Percentiles rank a stretch among this genome's conserved stretches.
Evolutionary conservation across 2,329 filamentous ascomycete species (phyloP).

Genomic region (Nemania sp.): DNA sequence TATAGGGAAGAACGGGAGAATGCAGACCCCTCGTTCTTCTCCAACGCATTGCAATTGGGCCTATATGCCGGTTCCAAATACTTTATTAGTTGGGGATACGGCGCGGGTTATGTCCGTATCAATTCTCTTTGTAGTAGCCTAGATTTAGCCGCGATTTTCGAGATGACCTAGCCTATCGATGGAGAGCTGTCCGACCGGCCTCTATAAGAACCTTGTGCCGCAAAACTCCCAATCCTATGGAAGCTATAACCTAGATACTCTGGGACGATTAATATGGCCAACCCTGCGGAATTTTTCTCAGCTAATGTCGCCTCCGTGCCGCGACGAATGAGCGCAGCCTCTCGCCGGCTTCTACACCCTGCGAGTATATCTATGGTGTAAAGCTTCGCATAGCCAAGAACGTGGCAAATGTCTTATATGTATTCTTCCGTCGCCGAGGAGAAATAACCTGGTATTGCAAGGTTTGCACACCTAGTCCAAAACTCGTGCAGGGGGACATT

Average conservation of each 20-base stretch:
- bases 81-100: neutral
- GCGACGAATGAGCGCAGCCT: neutral
- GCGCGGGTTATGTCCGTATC: constrained; percentile 10
- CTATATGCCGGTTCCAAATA: constrained; percentile 34
- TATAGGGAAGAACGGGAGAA: constrained; percentile 28
- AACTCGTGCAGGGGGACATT: no score
- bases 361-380: neutral
- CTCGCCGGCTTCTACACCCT: neutral
- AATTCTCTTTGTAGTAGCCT: neutral
- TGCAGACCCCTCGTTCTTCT: constrained; percentile 24
- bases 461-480: no score
- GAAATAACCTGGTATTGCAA: no score
- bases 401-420: neutral
- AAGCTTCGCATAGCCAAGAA: neutral
- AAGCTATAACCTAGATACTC: neutral
- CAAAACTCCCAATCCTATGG: neutral
- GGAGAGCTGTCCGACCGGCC: no score
- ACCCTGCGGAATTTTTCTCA: neutral
- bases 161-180: constrained; percentile 23
- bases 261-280: neutral
- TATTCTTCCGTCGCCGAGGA: no score
- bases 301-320: neutral
- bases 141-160: constrained; percentile 33
- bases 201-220: neutral
- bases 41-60: constrained; percentile 23